Percentiles rank a stretch among this genome's conserved stretches.
Conservation (phyloP, 108 stramenopile species). For the Skeletonema grethae region DNA sequence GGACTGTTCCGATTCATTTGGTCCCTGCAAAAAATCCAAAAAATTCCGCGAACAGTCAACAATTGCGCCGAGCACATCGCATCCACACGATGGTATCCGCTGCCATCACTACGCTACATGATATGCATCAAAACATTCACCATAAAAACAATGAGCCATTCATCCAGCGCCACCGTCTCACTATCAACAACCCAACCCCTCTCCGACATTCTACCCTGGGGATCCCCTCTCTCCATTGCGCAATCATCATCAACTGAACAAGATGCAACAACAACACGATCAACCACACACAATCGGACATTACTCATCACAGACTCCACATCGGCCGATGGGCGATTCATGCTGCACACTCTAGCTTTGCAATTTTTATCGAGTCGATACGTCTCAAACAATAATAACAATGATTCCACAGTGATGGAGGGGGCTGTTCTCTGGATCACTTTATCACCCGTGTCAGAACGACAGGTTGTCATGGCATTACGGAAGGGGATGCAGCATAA, state of each 20-base stretch:
- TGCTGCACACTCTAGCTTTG: conserved; percentile 42
- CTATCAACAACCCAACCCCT: conserved; percentile 38
- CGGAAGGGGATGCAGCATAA: conserved; percentile 31
- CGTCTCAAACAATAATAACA: background rate
- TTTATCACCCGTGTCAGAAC: conserved; percentile 19
- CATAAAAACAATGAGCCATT: background rate
- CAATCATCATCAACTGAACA: conserved; percentile 1
- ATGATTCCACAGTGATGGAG: background rate
- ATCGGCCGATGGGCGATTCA: conserved; percentile 42
- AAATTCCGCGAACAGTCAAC: too few relatives aligned
- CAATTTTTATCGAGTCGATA: conserved; percentile 36
- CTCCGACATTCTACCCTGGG: conserved; percentile 44
- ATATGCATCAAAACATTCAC: background rate
- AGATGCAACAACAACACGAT: conserved; percentile 7
- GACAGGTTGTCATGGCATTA: conserved; percentile 26
- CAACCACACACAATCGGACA: conserved; percentile 21
- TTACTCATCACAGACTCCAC: conserved; percentile 40
- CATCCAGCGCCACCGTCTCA: conserved; percentile 5
- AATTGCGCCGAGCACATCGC: too few relatives aligned
- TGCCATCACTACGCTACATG: too few relatives aligned
- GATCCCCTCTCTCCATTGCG: conserved; percentile 12
- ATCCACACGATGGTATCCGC: too few relatives aligned
- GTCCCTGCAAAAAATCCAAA: too few relatives aligned
- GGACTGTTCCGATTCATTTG: too few relatives aligned
- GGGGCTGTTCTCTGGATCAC: conserved; percentile 46